Evolutionary conservation across 768 basidiomycete species (phyloP), one percentile per base, ranked within the genome.

Genomic region (Sarcodon aspratus): DNA sequence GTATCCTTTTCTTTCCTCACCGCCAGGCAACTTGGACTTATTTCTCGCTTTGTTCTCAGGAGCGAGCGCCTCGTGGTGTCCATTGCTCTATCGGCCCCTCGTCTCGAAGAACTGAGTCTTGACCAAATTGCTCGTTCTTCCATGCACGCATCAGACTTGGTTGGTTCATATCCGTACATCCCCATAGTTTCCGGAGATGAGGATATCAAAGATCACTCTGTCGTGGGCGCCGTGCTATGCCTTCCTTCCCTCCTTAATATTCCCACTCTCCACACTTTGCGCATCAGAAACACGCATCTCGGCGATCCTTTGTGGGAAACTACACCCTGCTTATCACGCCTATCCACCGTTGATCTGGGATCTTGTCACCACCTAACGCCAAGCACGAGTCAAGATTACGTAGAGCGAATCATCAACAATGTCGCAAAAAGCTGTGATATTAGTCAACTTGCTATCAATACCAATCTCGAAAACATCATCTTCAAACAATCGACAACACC

Each of bases 11-110:
- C 18, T 32, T 42, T n/a, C 5, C 13, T 9, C 17, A 8, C 9
- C 15, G 4, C 27, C 13, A 9, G 9, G 40, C 13, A 6, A 17
- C 17, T n/a, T 15, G 7, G 27, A 9, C 17, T 18, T 15, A 13
- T 56, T 33, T 54, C 36, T 17, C 13, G 8, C 18, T 48, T 31
- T 45, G 27, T 42, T 17, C 13, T 12, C 53, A 82, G 80, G 66
- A 81, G 79, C 63, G 84, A 87, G 58, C 71, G 84, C 18, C 69
- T 85, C 0, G 79, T 76, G 47, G 83, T 85, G 11, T 73, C 78
- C 6, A 79, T 87, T 52, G 82, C 82, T 0, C 74, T 77, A 1
- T 75, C 77, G 1, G 62, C 78, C 6, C 75, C 75, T 11, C 63
- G 68, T 56, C 72, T 87, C 44, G 60, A 72, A 42, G 69, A 76